Evolutionary conservation across 371 early-diverging fungal species (phyloP).

Genomic region (Capillidium heterosporum): DNA sequence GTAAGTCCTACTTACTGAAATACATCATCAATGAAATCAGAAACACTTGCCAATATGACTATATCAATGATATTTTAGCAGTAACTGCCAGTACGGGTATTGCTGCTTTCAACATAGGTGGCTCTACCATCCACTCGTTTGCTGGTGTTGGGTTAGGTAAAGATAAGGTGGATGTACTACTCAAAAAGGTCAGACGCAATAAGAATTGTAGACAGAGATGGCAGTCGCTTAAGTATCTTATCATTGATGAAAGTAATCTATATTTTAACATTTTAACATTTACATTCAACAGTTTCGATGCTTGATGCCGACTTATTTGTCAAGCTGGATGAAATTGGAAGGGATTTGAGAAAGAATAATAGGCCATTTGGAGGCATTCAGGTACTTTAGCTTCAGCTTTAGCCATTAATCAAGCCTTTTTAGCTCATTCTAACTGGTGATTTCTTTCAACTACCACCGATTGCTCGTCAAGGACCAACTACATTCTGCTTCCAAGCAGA

Average conservation of each 20-base stretch:
- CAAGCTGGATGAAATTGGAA: conserved; percentile 55
- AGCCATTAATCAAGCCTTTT: neutral
- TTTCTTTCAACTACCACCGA: conserved; percentile 88
- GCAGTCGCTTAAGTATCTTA: conserved; percentile 18
- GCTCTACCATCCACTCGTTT: conserved; percentile 36
- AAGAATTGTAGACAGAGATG: conserved; percentile 9
- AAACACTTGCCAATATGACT: neutral
- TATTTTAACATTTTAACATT: neutral
- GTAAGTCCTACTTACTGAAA: neutral
- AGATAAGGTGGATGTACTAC: conserved; percentile 3
- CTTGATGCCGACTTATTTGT: conserved; percentile 63
- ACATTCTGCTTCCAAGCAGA: conserved; percentile 54
- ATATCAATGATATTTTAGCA: neutral
- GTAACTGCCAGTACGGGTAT: conserved; percentile 8
- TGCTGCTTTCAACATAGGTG: conserved; percentile 25
- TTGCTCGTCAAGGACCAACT: conserved; percentile 15
- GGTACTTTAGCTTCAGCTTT: conserved; percentile 12
- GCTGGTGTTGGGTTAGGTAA: conserved; percentile 21
- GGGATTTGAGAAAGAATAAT: conserved; percentile 18
- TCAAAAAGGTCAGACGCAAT: neutral
- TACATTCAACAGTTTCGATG: conserved; percentile 52
- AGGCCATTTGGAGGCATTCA: conserved; percentile 82
- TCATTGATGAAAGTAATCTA: conserved; percentile 70
- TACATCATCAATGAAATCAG: neutral
- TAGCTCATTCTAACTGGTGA: conserved; percentile 70